These are phyloP conservation scores for Xylaria bambusicola DNA, from an alignment of 495 filamentous ascomycete species.

Conservation along the genomic window DNA sequence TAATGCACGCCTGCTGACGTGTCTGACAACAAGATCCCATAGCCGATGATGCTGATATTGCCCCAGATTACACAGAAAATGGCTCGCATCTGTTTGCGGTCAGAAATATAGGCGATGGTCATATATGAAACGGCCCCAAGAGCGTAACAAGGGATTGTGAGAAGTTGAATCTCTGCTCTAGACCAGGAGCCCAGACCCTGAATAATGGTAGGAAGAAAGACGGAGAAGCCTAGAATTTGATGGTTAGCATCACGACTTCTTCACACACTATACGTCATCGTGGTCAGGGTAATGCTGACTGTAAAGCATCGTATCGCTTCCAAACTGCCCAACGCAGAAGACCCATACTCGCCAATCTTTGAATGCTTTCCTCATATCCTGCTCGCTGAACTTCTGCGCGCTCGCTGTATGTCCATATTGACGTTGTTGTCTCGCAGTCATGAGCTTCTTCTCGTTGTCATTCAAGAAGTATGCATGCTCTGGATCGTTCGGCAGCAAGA, in stretches of 20 bases:
- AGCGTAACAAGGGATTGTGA: slow-evolving; percentile 78
- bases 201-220: slow-evolving; percentile 80
- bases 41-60: slow-evolving; percentile 64
- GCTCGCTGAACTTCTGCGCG: slow-evolving; percentile 59
- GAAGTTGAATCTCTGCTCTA: slow-evolving; percentile 64
- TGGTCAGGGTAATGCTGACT: slow-evolving; percentile 36
- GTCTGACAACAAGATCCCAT: slow-evolving; percentile 64
- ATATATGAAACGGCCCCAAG: slow-evolving; percentile 69
- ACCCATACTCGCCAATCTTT: slow-evolving; percentile 65
- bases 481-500: slow-evolving; percentile 65
- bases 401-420: slow-evolving; percentile 62
- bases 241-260: not conserved
- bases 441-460: slow-evolving; percentile 58
- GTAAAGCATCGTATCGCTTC: slow-evolving; percentile 73
- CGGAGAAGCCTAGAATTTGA: slow-evolving; percentile 57
- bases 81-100: slow-evolving; percentile 61
- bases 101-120: slow-evolving; percentile 60
- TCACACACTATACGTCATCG: not conserved
- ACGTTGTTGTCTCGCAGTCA: slow-evolving; percentile 44
- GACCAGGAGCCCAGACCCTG: slow-evolving; percentile 64
- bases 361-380: slow-evolving; percentile 51
- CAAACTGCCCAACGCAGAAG: slow-evolving; percentile 69
- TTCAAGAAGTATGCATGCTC: slow-evolving; percentile 63
- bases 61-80: slow-evolving; percentile 61
- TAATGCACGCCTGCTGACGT: slow-evolving; percentile 65